These are phyloP conservation scores for Golovinomyces cichoracearum DNA, from an alignment of 2,329 filamentous ascomycete genomes.

Conservation along the genomic window DNA sequence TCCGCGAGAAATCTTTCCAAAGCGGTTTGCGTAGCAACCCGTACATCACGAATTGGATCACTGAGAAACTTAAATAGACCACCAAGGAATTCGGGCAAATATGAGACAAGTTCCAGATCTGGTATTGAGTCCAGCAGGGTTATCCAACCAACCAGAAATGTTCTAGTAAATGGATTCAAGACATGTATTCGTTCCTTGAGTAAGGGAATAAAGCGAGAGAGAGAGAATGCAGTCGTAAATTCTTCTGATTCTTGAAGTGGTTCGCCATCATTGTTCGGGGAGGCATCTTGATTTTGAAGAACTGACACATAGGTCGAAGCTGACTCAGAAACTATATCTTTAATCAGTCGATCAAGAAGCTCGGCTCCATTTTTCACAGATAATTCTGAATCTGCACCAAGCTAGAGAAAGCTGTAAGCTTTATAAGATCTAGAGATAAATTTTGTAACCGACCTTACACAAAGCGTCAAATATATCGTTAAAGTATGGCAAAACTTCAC, in stretches of 20 bases:
- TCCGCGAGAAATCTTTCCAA: conserved; percentile 76
- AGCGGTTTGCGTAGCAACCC: conserved; percentile 68
- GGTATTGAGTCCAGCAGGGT: conserved; percentile 86
- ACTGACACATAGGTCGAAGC: conserved; percentile 86
- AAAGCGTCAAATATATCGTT: conserved; percentile 95
- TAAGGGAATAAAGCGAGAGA: conserved; percentile 72
- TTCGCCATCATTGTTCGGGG: conserved; percentile 24
- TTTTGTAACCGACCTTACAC: conserved; percentile 45
- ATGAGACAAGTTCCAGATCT: conserved; percentile 79
- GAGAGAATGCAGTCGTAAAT: conserved; percentile 73
- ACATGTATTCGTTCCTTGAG: conserved; percentile 86
- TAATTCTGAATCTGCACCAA: conserved; percentile 82
- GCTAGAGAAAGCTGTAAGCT: conserved; percentile 23
- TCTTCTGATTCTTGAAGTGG: conserved; percentile 20
- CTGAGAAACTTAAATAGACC: conserved; percentile 79
- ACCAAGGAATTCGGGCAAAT: conserved; percentile 70
- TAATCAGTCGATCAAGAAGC: conserved; percentile 75
- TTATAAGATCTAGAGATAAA: background rate
- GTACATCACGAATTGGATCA: conserved; percentile 79
- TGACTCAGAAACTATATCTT: conserved; percentile 88
- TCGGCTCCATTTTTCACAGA: conserved; percentile 97
- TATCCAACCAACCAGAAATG: conserved; percentile 90
- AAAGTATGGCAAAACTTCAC: conserved; percentile 89
- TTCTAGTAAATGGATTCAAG: conserved; percentile 78
- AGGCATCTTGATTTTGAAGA: conserved; percentile 35